A percentile compares a stretch with the other conserved stretches of the same genome.
Conservation (phyloP, 208 protist species). For the Leishmania amazonensis region DNA sequence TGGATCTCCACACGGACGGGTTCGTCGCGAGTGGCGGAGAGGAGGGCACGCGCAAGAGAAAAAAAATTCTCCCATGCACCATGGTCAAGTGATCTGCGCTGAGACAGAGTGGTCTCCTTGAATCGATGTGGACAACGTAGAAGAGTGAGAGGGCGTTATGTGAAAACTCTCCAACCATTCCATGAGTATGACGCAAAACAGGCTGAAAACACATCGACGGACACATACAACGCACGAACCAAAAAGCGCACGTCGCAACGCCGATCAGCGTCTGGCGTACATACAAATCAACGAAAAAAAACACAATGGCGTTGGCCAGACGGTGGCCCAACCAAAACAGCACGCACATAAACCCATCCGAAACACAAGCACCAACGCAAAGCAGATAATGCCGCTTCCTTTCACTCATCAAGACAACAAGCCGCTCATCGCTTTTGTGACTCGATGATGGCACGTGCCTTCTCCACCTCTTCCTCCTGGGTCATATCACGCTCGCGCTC, state of each 20-base stretch:
- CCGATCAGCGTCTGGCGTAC: not conserved
- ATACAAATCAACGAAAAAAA: no score
- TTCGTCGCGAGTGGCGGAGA: not conserved
- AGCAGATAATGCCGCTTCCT: not conserved
- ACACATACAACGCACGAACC: not conserved
- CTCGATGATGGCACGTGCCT: constrained; percentile 59
- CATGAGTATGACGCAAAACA: not conserved
- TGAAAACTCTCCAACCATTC: not conserved
- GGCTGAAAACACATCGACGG: not conserved
- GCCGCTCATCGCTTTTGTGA: constrained; percentile 48
- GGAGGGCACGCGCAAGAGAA: not conserved
- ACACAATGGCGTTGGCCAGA: not conserved
- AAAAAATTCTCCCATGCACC: not conserved
- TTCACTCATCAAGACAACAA: not conserved
- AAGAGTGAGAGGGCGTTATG: not conserved
- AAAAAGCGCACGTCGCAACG: not conserved
- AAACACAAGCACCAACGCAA: not conserved
- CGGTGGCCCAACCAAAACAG: not conserved
- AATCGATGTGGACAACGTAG: not conserved
- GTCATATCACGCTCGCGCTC: constrained; percentile 80
- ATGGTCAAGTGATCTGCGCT: not conserved
- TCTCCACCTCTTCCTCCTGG: constrained; percentile 64
- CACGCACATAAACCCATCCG: not conserved
- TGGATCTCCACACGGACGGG: not conserved
- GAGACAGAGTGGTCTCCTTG: not conserved